phyloP scores from a whole-genome alignment of 257 asterid species.

The Cinchona pubescens region DNA sequence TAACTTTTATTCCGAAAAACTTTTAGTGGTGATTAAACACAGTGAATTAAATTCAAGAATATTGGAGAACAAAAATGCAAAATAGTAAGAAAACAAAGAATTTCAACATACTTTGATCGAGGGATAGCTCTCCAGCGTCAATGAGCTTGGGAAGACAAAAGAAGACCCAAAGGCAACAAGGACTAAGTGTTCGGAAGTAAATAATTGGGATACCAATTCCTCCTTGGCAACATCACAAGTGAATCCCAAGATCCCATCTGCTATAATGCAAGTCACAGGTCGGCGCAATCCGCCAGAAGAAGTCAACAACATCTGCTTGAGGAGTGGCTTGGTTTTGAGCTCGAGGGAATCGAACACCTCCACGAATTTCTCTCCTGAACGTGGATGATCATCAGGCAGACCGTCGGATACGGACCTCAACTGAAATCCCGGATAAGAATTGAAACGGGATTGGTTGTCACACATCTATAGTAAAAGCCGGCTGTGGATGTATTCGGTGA shows the following conservation, averaged over 20 bases:
- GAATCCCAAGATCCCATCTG: conserved; percentile 47
- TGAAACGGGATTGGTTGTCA: conserved; percentile 34
- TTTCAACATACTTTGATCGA: conserved; percentile 31
- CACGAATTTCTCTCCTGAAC: conserved; percentile 23
- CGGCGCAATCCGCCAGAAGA: conserved; percentile 31
- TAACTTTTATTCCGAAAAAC: too few relatives aligned
- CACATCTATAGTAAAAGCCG: conserved; percentile 49
- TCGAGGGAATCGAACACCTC: conserved; percentile 25
- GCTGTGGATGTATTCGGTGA: conserved; percentile 42
- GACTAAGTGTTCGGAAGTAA: conserved; percentile 48
- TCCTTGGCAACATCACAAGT: conserved; percentile 58
- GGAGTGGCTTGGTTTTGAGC: conserved; percentile 21
- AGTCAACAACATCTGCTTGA: conserved; percentile 36
- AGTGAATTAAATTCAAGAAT: background rate
- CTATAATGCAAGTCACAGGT: conserved; percentile 39
- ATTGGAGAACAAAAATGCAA: background rate
- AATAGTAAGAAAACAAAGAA: background rate
- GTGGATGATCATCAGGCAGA: conserved; percentile 47
- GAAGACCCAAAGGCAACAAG: conserved; percentile 57
- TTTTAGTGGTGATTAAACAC: background rate
- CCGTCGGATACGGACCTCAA: conserved; percentile 49
- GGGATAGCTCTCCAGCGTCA: conserved; percentile 56
- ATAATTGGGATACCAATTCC: conserved; percentile 52
- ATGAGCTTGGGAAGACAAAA: conserved; percentile 45
- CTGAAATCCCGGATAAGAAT: conserved; percentile 34